Conservation (phyloP, 2,329 filamentous ascomycete species). For the Cladophialophora immunda region DNA sequence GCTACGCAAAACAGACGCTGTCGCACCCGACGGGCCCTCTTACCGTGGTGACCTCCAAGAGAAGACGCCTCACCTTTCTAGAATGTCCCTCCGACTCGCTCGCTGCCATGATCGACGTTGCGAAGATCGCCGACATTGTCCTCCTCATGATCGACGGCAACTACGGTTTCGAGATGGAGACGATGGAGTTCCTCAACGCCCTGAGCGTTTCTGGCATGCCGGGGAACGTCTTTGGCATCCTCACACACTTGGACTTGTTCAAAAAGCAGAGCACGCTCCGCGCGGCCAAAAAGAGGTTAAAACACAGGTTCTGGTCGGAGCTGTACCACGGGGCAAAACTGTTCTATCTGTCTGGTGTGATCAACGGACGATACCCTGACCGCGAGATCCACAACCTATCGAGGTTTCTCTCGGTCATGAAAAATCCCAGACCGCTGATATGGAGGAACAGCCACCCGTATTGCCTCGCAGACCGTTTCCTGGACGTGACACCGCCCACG, state of each 20-base stretch:
- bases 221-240: slow-evolving; percentile 95
- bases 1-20: slow-evolving; percentile 95
- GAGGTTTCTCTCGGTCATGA: slow-evolving; percentile 97
- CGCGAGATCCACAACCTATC: slow-evolving; percentile 95
- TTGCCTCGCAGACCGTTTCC: slow-evolving; percentile 88
- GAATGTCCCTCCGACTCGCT: slow-evolving; percentile 95
- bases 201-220: slow-evolving; percentile 96
- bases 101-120: slow-evolving; percentile 94
- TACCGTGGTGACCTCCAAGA: slow-evolving; percentile 95
- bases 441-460: slow-evolving; percentile 98
- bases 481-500: slow-evolving; percentile 93
- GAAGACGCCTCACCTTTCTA: slow-evolving; percentile 90
- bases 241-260: slow-evolving; percentile 96
- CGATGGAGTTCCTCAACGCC: slow-evolving; percentile 98
- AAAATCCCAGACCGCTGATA: slow-evolving; percentile 93
- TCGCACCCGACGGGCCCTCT: slow-evolving; percentile 89
- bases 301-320: slow-evolving; percentile 96
- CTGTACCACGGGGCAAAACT: slow-evolving; percentile 96
- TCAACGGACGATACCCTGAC: slow-evolving; percentile 96
- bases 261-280: slow-evolving; percentile 90
- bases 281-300: slow-evolving; percentile 93
- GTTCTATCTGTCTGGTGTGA: slow-evolving; percentile 94
- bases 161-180: slow-evolving; percentile 99
- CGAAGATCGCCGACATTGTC: slow-evolving; percentile 97
- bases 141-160: slow-evolving; percentile 98